A percentile compares a stretch with the other conserved stretches of the same genome.
Conservation (phyloP, 805 yeast species). For the Candida wancherniae region DNA sequence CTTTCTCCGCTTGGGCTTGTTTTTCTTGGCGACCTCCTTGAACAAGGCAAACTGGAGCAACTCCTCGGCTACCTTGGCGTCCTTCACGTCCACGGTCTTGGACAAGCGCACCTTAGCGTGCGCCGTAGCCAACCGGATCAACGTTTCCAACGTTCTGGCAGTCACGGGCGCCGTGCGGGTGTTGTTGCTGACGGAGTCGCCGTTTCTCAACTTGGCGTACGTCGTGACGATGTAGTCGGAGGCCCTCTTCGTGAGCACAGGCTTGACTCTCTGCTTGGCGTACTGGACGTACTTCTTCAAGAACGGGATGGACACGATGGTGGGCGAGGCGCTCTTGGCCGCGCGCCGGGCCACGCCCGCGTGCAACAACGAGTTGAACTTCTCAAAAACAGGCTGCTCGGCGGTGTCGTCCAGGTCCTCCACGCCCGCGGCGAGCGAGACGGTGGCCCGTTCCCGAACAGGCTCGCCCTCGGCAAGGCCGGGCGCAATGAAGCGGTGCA, state of each 20-base stretch:
- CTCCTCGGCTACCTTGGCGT: slow-evolving; percentile 83
- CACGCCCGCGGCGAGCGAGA: slow-evolving; percentile 80
- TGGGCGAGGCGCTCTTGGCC: slow-evolving; percentile 23
- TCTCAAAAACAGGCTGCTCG: slow-evolving; percentile 71
- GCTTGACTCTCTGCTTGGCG: slow-evolving; percentile 83
- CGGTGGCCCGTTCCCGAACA: slow-evolving; percentile 66
- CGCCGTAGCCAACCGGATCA: slow-evolving; percentile 91
- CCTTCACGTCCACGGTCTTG: slow-evolving; percentile 63
- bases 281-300: slow-evolving; percentile 89
- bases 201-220: slow-evolving; percentile 76
- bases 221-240: slow-evolving; percentile 74
- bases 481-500: slow-evolving; percentile 85
- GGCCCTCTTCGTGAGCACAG: slow-evolving; percentile 73
- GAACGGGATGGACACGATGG: slow-evolving; percentile 67
- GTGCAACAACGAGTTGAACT: slow-evolving; percentile 75
- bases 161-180: slow-evolving; percentile 91
- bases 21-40: slow-evolving; percentile 55
- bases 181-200: slow-evolving; percentile 51
- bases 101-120: slow-evolving; percentile 95
- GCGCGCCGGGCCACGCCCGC: slow-evolving; percentile 54
- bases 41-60: slow-evolving; percentile 81
- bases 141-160: slow-evolving; percentile 95
- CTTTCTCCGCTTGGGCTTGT: slow-evolving; percentile 26
- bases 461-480: slow-evolving; percentile 94
- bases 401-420: slow-evolving; percentile 44